A percentile compares a stretch with the other conserved stretches of the same genome.
These are phyloP conservation scores for Pistacia atlantica DNA, from an alignment of 345 rosid genomes.

Conservation along the genomic window DNA sequence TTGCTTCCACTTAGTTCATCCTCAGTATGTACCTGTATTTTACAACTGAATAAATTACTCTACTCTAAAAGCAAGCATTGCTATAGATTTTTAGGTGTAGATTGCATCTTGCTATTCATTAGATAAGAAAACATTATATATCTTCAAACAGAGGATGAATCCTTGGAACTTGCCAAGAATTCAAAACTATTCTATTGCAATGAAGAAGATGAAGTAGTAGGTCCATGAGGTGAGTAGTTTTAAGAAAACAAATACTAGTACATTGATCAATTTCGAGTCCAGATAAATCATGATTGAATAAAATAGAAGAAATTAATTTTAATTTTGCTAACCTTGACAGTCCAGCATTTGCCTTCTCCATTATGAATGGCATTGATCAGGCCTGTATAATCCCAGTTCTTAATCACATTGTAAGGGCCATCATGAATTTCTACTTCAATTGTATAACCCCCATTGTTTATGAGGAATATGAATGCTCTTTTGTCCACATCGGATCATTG, in stretches of 20 bases:
- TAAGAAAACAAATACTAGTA: background rate
- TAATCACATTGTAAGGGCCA: slow-evolving; percentile 77
- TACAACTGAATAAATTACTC: slow-evolving; percentile 3
- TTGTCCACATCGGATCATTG: slow-evolving; percentile 68
- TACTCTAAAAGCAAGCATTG: background rate
- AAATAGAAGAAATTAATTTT: background rate
- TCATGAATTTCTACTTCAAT: slow-evolving; percentile 83
- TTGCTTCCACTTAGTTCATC: slow-evolving; percentile 52
- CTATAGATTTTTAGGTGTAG: background rate
- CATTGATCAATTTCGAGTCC: too few relatives aligned
- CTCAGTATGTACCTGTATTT: slow-evolving; percentile 53
- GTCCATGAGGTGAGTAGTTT: background rate
- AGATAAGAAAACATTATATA: background rate
- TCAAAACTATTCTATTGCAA: background rate
- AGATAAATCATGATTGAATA: background rate
- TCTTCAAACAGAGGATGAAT: background rate
- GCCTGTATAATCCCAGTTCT: slow-evolving; percentile 73
- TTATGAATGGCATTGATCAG: slow-evolving; percentile 72
- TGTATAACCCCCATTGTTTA: slow-evolving; percentile 77
- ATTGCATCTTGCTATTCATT: background rate
- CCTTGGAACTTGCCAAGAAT: background rate
- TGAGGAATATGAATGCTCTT: slow-evolving; percentile 62
- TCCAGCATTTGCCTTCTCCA: slow-evolving; percentile 83
- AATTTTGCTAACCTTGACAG: slow-evolving; percentile 48
- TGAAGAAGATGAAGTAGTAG: background rate